Conservation (phyloP, 2,329 filamentous ascomycete species). For the Colletotrichum higginsianum region DNA sequence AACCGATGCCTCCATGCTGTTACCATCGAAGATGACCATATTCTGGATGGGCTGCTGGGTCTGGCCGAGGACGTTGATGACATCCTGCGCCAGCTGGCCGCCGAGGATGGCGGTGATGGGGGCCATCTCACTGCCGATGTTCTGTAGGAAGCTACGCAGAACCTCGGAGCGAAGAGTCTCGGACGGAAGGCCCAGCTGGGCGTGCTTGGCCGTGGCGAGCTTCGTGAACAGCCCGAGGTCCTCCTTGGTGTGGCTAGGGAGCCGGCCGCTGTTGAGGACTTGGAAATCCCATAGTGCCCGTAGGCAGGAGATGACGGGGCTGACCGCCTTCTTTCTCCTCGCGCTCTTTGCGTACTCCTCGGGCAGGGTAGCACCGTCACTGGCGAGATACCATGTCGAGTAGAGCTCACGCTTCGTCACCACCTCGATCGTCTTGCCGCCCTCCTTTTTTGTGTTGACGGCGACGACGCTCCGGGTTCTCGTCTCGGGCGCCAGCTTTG, state of each 20-base stretch:
- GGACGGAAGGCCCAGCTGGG: conserved; percentile 77
- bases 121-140: conserved; percentile 85
- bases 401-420: conserved; percentile 95
- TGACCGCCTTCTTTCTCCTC: conserved; percentile 81
- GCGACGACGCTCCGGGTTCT: conserved; percentile 82
- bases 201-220: conserved; percentile 83
- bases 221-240: conserved; percentile 85
- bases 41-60: conserved; percentile 97
- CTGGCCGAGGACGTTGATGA: conserved; percentile 94
- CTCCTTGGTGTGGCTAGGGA: conserved; percentile 69
- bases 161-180: conserved; percentile 80
- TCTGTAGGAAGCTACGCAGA: conserved; percentile 87
- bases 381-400: conserved; percentile 88
- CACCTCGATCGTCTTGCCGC: conserved; percentile 81
- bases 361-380: conserved; percentile 79
- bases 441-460: conserved; percentile 79
- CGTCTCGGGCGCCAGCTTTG: conserved; percentile 75
- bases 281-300: conserved; percentile 93
- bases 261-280: conserved; percentile 66
- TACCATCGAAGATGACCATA: conserved; percentile 91
- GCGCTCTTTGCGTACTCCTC: conserved; percentile 77
- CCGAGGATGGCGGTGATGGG: conserved; percentile 92
- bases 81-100: conserved; percentile 92
- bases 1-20: conserved; percentile 81
- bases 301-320: conserved; percentile 86